These are phyloP conservation scores for Mortierella claussenii DNA, from an alignment of 192 early-diverging fungal genomes.

Conservation along the genomic window DNA sequence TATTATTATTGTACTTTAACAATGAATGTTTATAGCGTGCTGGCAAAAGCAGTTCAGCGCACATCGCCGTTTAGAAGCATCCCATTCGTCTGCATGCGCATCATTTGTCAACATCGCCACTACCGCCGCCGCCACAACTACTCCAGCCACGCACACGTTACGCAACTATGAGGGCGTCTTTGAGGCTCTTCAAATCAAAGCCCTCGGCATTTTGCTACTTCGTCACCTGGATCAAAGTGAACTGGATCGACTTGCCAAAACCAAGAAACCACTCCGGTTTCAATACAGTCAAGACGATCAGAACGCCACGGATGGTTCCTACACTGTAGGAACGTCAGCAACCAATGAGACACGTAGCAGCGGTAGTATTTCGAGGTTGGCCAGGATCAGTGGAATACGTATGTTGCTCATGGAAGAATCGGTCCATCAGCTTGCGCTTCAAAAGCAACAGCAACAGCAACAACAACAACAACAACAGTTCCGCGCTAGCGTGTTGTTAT, in stretches of 20 bases:
- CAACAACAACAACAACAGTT: not conserved
- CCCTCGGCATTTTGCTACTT: slow-evolving; percentile 29
- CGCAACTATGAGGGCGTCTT: slow-evolving; percentile 18
- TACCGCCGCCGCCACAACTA: no score
- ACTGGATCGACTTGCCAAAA: slow-evolving; percentile 37
- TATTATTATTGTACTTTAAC: not conserved
- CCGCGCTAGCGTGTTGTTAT: no score
- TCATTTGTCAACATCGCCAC: no score
- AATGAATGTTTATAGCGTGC: no score
- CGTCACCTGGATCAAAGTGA: slow-evolving; percentile 49
- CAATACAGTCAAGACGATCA: slow-evolving; percentile 6
- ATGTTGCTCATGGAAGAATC: slow-evolving; percentile 37
- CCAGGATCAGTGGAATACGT: slow-evolving; percentile 29
- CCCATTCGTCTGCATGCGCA: no score
- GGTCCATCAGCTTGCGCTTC: slow-evolving; percentile 9
- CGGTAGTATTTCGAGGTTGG: slow-evolving; percentile 33
- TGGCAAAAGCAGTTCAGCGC: slow-evolving; percentile 12
- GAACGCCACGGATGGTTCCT: not conserved
- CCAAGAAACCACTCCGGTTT: slow-evolving; percentile 37
- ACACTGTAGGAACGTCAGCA: not conserved
- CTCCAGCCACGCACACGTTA: no score
- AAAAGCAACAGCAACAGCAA: not conserved
- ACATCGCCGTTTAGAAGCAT: not conserved
- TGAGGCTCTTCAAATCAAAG: slow-evolving; percentile 30
- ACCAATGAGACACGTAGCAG: no score